Evolutionary conservation across 352 stramenopile species (phyloP).

Genomic region (Nothophytophthora sp.): DNA sequence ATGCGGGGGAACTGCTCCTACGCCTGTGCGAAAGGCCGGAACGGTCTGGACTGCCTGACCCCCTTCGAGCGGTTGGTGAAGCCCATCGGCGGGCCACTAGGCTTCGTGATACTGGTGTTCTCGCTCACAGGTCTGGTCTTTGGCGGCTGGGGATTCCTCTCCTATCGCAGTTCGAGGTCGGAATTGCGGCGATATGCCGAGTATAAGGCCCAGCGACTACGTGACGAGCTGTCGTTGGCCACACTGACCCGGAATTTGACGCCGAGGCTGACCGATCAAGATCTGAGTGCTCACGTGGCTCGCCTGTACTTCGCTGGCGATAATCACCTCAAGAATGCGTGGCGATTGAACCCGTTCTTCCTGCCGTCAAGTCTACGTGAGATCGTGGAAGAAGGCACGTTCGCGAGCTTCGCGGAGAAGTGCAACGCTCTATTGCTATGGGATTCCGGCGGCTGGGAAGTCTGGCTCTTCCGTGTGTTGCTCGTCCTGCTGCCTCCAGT

Average conservation of each 20-base stretch:
- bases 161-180: constrained; percentile 49
- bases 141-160: constrained; percentile 69
- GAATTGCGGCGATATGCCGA: constrained; percentile 59
- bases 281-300: constrained; percentile 68
- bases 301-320: constrained; percentile 75
- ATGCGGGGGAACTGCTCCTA: constrained; percentile 81
- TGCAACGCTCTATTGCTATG: constrained; percentile 77
- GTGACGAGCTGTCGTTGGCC: constrained; percentile 70
- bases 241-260: constrained; percentile 76
- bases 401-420: constrained; percentile 60
- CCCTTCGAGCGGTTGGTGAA: constrained; percentile 84
- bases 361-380: constrained; percentile 56
- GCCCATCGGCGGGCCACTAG: constrained; percentile 73
- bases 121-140: constrained; percentile 52
- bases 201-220: constrained; percentile 75
- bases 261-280: constrained; percentile 75
- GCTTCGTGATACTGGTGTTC: constrained; percentile 76
- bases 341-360: constrained; percentile 64
- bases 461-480: constrained; percentile 61
- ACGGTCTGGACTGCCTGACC: constrained; percentile 77
- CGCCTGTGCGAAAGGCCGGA: constrained; percentile 77
- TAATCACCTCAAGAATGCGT: constrained; percentile 70
- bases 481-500: constrained; percentile 49
- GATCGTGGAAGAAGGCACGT: constrained; percentile 80
- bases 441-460: constrained; percentile 61